Percentiles rank a stretch among this genome's conserved stretches.
These are phyloP conservation scores for Botryosphaeria dothidea DNA, from an alignment of 2,329 filamentous ascomycete genomes.

Conservation along the genomic window DNA sequence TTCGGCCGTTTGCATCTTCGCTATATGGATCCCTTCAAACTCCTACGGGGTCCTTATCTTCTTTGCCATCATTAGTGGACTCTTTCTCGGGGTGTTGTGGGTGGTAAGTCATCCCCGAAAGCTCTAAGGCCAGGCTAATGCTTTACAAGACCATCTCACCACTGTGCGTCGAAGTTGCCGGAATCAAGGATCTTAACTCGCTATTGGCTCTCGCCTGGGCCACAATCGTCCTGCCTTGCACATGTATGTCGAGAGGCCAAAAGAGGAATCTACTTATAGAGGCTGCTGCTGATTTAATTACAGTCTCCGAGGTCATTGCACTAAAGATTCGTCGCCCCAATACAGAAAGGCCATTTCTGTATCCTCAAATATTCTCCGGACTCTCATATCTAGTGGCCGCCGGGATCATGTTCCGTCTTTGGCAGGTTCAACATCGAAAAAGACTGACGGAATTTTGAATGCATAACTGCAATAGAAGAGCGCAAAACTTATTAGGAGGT, in stretches of 20 bases:
- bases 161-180: constrained; percentile 43
- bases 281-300: not conserved
- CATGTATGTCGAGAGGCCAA: constrained; percentile 29
- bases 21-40: constrained; percentile 49
- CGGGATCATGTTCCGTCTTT: constrained; percentile 31
- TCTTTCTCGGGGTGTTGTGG: constrained; percentile 52
- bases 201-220: constrained; percentile 42
- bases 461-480: not conserved
- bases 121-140: not conserved
- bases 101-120: constrained; percentile 31
- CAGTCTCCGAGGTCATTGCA: constrained; percentile 43
- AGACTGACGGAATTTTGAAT: not conserved
- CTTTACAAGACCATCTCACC: constrained; percentile 38
- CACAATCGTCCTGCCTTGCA: constrained; percentile 38
- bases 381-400: constrained; percentile 37
- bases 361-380: constrained; percentile 42
- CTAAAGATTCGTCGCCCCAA: constrained; percentile 37
- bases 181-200: constrained; percentile 42
- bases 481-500: not conserved
- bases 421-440: constrained; percentile 4
- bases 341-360: constrained; percentile 33
- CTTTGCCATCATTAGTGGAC: constrained; percentile 46
- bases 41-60: constrained; percentile 45
- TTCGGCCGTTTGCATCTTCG: constrained; percentile 37
- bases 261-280: not conserved